A percentile compares a stretch with the other conserved stretches of the same genome.
Evolutionary conservation across 345 rosid species (phyloP).

Genomic region (Eucalyptus viminalis): DNA sequence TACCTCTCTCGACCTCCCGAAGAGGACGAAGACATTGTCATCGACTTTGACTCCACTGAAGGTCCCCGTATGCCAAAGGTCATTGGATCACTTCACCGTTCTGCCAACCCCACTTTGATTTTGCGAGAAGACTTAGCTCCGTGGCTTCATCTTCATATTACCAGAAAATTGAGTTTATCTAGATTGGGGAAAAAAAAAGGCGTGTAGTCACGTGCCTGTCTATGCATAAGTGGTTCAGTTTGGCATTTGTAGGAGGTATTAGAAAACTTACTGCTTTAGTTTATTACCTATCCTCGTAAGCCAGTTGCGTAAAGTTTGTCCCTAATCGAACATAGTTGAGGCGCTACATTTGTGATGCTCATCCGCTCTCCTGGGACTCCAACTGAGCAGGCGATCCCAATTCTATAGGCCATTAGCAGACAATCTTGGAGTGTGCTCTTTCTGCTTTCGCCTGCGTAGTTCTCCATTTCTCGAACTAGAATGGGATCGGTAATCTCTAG

Average conservation of each 20-base stretch:
- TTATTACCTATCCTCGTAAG: not conserved
- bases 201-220: not conserved
- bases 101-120: not conserved
- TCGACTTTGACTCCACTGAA: not conserved
- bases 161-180: not conserved
- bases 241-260: not conserved
- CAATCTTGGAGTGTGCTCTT: not conserved
- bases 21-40: not conserved
- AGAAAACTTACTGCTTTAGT: not conserved
- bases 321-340: not conserved
- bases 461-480: not conserved
- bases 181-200: not conserved
- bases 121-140: not conserved
- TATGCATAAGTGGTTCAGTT: not conserved
- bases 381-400: slow-evolving; percentile 3
- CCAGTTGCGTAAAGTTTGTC: not conserved
- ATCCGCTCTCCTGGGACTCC: not conserved
- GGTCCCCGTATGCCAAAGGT: not conserved
- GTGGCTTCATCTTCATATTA: not conserved
- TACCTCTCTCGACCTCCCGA: rapidly evolving
- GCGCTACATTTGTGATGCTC: not conserved
- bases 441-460: not conserved
- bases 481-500: too few relatives aligned
- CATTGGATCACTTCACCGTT: not conserved
- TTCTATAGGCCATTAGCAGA: not conserved